Evolutionary conservation across 345 rosid species (phyloP).

Genomic region (Isatis tinctoria): DNA sequence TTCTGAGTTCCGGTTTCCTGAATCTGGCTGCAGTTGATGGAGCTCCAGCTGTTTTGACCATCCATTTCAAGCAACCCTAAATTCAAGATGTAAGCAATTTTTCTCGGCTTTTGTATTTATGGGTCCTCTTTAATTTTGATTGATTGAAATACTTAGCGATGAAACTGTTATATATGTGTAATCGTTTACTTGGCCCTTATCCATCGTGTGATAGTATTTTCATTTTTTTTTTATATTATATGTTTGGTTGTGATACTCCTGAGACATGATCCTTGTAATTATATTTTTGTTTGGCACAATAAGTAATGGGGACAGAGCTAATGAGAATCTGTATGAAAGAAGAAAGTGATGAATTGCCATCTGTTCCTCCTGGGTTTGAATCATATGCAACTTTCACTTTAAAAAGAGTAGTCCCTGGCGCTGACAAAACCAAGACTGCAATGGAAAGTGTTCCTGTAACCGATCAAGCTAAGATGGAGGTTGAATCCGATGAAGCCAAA

Average conservation of each 20-base stretch:
- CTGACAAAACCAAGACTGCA: constrained; percentile 34
- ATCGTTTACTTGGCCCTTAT: not conserved
- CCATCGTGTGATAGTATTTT: not conserved
- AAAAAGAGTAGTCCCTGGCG: constrained; percentile 41
- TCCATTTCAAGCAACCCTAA: constrained; percentile 37
- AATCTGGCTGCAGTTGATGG: constrained; percentile 34
- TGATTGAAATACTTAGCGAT: not conserved
- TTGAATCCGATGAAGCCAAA: constrained; percentile 40
- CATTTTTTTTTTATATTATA: not conserved
- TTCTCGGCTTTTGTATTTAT: not conserved
- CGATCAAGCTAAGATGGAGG: constrained; percentile 43
- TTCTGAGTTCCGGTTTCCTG: not conserved
- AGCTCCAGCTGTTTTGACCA: constrained; percentile 38
- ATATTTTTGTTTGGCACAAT: constrained; percentile 22
- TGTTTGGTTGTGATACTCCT: not conserved
- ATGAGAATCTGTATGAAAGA: constrained; percentile 76
- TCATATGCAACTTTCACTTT: constrained; percentile 69
- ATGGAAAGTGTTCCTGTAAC: constrained; percentile 39
- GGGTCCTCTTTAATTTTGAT: not conserved
- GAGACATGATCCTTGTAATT: not conserved
- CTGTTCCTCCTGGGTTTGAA: constrained; percentile 97
- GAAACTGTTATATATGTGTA: not conserved
- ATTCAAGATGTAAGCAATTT: constrained; percentile 35
- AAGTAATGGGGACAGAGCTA: constrained; percentile 82
- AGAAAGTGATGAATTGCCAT: constrained; percentile 79